Evolutionary conservation across 495 filamentous ascomycete species (phyloP), one percentile per base, ranked within the genome.

Genomic region (Penicillium desertorum): DNA sequence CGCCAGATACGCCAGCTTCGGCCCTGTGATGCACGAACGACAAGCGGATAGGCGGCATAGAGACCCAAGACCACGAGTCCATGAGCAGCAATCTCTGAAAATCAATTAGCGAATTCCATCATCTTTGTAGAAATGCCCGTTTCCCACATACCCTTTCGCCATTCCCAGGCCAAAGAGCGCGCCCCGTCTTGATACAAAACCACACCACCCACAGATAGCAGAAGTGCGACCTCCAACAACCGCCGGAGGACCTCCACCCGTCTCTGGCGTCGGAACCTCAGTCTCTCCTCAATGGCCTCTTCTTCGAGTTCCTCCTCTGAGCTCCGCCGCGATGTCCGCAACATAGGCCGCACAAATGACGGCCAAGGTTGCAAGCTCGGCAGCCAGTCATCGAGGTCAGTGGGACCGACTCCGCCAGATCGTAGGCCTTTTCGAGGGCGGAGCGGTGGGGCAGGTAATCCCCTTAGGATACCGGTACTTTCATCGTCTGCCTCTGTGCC

Each of bases 401-500:
- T 66, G 6, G 42, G 43, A 32, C 80, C 79, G 54, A 81, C 82
- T 51, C 62, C 69, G 7, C 79, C 82, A 43, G 81, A 72, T 27
- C 80, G 74, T 46, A 96, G 71, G 3, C 92, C 92, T 65, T 96
- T 96, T 54, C 86, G 83, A 17, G 84, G 80, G 37, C 86, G 79
- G 16, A 80, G 54, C 25, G 82, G 86, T 2, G 92, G 88, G 0
- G 91, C 88, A 1, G 92, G 92, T 30, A 96, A 70, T 5, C 91
- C 89, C 66, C 86, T 90, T 60, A 96, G 78, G 59, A 92, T 83
- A 9, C 72, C 70, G 3, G 79, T 83, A 45, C 80, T 82, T 67
- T 96, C 91, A 76, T 96, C 92, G 64, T 96, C 90, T 16, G 92
- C 90, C 64, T 97, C 91, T 11, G 91, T 95, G 45, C 92, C 91